A percentile compares a stretch with the other conserved stretches of the same genome.
These are phyloP conservation scores for Carex sylvatica DNA, from an alignment of 202 grass and related monocot genomes.

Conservation along the genomic window DNA sequence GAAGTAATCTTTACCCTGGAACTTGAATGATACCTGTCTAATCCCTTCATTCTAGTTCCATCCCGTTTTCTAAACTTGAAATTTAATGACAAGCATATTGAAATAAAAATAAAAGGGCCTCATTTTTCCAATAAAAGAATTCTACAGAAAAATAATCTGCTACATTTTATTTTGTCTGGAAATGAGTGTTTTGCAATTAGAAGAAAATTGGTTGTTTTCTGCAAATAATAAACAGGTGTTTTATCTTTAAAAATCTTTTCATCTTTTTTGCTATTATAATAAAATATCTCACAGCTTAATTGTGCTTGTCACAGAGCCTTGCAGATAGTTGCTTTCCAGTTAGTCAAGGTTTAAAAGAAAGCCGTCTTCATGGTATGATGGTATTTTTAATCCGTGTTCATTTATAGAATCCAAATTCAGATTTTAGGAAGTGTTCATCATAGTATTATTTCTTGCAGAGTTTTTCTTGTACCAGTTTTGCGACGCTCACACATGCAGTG, in stretches of 20 bases:
- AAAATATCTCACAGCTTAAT: conserved; percentile 19
- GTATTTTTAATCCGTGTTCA: conserved; percentile 22
- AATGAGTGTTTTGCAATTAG: conserved; percentile 4
- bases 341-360: conserved; percentile 68
- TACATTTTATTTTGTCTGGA: neutral
- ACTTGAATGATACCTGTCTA: neutral
- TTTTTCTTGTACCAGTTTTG: conserved; percentile 96
- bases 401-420: neutral
- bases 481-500: conserved; percentile 77
- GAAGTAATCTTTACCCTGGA: neutral
- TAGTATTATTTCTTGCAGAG: conserved; percentile 50
- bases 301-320: conserved; percentile 55
- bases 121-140: neutral
- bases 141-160: neutral
- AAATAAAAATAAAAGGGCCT: neutral
- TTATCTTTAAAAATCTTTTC: neutral
- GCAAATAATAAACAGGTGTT: neutral
- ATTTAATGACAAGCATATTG: neutral
- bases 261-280: conserved; percentile 6
- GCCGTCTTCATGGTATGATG: conserved; percentile 73
- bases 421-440: conserved; percentile 23
- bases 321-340: conserved; percentile 94
- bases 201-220: neutral
- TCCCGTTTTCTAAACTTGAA: neutral
- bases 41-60: neutral